A percentile compares a stretch with the other conserved stretches of the same genome.
These are phyloP conservation scores for Wickerhamiella qilinensis DNA, from an alignment of 805 yeast species.

Conservation along the genomic window DNA sequence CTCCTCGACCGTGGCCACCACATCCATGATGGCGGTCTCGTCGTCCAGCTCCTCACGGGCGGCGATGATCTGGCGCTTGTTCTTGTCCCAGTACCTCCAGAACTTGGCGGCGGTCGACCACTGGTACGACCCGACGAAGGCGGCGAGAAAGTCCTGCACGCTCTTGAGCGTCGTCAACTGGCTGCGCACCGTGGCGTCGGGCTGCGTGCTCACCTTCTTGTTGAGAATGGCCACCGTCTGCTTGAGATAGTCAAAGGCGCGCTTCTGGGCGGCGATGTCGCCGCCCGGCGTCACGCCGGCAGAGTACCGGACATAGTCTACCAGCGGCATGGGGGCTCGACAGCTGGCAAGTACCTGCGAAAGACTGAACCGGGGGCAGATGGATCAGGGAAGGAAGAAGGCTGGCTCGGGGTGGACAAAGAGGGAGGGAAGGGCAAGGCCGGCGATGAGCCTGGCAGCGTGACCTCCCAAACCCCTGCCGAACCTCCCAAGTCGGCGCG, in stretches of 20 bases:
- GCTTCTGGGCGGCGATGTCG: constrained; percentile 21
- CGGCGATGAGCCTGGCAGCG: too few relatives aligned
- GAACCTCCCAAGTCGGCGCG: too few relatives aligned
- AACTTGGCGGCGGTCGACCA: constrained; percentile 17
- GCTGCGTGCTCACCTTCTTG: constrained; percentile 3
- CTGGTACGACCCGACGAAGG: constrained; percentile 11
- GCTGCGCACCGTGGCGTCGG: constrained; percentile 3
- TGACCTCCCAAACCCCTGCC: too few relatives aligned
- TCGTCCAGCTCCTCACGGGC: constrained; percentile 9
- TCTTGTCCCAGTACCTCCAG: constrained; percentile 25
- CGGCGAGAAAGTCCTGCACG: constrained; percentile 10
- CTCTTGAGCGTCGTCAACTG: constrained; percentile 10
- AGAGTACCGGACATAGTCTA: constrained; percentile 11
- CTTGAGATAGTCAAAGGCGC: constrained; percentile 18
- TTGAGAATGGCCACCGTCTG: constrained; percentile 14
- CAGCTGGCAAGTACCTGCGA: too few relatives aligned
- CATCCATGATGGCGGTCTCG: constrained; percentile 11
- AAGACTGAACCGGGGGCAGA: too few relatives aligned
- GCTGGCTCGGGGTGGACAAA: too few relatives aligned
- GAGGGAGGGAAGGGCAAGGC: too few relatives aligned
- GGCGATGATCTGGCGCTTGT: constrained; percentile 16
- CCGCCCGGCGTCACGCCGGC: constrained; percentile 19
- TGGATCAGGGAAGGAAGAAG: too few relatives aligned
- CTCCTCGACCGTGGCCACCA: constrained; percentile 18
- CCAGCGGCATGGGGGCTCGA: constrained; percentile 15